Conservation (phyloP, 352 stramenopile genomes). For the Phytophthora quininea region DNA sequence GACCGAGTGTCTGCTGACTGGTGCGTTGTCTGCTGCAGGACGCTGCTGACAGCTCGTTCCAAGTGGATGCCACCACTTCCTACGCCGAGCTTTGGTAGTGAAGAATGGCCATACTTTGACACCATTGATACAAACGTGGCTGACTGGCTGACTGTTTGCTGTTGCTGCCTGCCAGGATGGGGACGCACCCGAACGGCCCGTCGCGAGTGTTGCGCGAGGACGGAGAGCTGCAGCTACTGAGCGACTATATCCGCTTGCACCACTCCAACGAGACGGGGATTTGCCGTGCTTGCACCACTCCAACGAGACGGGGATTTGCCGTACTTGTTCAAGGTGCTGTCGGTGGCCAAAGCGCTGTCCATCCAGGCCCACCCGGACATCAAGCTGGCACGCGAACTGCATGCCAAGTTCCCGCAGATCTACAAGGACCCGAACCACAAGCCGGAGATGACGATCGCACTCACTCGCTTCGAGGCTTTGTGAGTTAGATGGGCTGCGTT, state of each 20-base stretch:
- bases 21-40: slow-evolving; percentile 29
- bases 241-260: slow-evolving; percentile 56
- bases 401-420: slow-evolving; percentile 86
- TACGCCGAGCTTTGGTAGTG: slow-evolving; percentile 92
- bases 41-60: slow-evolving; percentile 53
- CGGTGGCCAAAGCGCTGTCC: slow-evolving; percentile 96
- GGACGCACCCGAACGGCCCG: slow-evolving; percentile 94
- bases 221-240: slow-evolving; percentile 57
- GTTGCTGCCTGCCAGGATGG: slow-evolving; percentile 76
- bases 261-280: slow-evolving; percentile 61
- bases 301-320: slow-evolving; percentile 84
- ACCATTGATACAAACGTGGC: slow-evolving; percentile 11
- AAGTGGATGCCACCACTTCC: slow-evolving; percentile 41
- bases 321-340: slow-evolving; percentile 99
- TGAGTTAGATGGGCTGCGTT: slow-evolving; percentile 34
- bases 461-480: slow-evolving; percentile 97
- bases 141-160: slow-evolving; percentile 8
- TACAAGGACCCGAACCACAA: slow-evolving; percentile 99
- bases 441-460: slow-evolving; percentile 98
- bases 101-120: not conserved
- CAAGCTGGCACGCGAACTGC: slow-evolving; percentile 76
- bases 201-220: slow-evolving; percentile 68
- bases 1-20: no score
- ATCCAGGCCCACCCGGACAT: slow-evolving; percentile 96
- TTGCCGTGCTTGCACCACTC: slow-evolving; percentile 93